Evolutionary conservation across 176 grass and related monocot genomes (phyloP).

Genomic region (Hyparrhenia diplandra): DNA sequence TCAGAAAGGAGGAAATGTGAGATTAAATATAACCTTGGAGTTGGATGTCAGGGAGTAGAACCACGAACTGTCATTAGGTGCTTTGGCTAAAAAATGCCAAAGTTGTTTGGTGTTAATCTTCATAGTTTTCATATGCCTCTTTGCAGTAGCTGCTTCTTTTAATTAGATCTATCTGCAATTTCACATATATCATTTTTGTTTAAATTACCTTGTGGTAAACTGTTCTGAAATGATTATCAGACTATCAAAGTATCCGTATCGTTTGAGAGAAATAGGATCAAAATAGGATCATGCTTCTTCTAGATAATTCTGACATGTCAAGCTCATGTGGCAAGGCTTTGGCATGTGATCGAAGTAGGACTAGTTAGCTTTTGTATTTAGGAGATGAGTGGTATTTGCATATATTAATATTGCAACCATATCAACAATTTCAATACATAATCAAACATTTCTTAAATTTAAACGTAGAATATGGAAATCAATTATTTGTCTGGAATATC

Average conservation of each 20-base stretch:
- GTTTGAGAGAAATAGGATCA: not conserved
- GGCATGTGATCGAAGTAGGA: not conserved
- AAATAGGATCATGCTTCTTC: not conserved
- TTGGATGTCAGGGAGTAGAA: too few species aligned
- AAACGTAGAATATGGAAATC: not conserved
- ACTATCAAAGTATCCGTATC: not conserved
- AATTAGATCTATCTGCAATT: not conserved
- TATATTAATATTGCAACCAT: not conserved
- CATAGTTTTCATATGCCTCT: not conserved
- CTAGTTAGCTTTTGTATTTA: not conserved
- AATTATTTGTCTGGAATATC: not conserved
- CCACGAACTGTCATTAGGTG: too few species aligned
- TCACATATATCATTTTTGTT: not conserved
- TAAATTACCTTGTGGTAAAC: not conserved
- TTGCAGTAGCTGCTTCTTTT: not conserved
- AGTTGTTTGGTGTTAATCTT: not conserved
- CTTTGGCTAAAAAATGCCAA: slow-evolving; percentile 11
- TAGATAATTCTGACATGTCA: slow-evolving; percentile 3
- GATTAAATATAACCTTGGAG: too few species aligned
- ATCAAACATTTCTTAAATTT: not conserved
- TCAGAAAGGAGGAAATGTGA: too few species aligned
- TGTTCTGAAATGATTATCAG: not conserved
- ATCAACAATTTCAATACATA: not conserved
- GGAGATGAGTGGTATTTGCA: not conserved
- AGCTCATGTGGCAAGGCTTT: slow-evolving; percentile 11